Conservation (phyloP, 768 basidiomycete genomes). For the Leccinum sublutescens region DNA sequence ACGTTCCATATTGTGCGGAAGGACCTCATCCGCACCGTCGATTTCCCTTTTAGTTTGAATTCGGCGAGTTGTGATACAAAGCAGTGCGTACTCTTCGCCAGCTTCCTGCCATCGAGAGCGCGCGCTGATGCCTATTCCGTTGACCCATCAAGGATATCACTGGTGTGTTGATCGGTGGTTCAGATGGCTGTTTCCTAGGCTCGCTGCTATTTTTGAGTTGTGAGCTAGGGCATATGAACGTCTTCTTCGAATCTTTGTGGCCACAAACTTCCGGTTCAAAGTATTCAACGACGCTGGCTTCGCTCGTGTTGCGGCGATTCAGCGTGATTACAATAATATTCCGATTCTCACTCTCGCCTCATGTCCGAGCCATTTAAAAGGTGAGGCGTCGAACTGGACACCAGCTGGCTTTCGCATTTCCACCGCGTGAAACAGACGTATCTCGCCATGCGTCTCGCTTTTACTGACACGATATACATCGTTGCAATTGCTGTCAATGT, state of each 20-base stretch:
- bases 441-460: neutral
- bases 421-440: neutral
- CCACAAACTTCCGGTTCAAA: neutral
- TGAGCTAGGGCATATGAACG: neutral
- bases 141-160: too few relatives aligned
- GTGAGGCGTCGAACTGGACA: neutral
- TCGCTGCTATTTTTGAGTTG: neutral
- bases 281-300: neutral
- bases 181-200: neutral
- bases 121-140: too few relatives aligned
- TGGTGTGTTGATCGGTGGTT: neutral
- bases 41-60: neutral
- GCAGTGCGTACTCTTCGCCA: too few relatives aligned
- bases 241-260: neutral
- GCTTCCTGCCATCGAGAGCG: too few relatives aligned
- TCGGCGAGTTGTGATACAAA: neutral
- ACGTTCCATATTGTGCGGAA: neutral
- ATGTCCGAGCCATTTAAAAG: neutral
- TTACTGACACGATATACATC: neutral
- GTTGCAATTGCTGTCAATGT: conserved; percentile 1
- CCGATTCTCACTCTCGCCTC: neutral
- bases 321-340: neutral
- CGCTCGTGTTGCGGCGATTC: neutral
- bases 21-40: neutral
- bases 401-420: neutral